Percentiles rank a stretch among this genome's conserved stretches.
These are phyloP conservation scores for Jimgerdemannia flammicorona DNA, from an alignment of 192 early-diverging fungal genomes.

Conservation along the genomic window DNA sequence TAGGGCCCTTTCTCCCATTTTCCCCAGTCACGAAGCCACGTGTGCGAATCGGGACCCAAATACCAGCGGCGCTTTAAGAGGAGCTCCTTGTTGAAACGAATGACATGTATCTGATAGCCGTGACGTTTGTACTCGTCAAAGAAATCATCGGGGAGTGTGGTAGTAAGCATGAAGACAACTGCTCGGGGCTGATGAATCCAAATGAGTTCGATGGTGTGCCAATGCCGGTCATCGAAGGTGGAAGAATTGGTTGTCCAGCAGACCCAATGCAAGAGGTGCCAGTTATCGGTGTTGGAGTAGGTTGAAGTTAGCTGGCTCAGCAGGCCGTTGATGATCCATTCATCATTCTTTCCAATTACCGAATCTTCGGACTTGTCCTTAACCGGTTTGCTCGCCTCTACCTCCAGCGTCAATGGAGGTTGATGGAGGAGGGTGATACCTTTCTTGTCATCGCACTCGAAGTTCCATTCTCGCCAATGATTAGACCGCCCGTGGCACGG, in stretches of 20 bases:
- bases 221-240: constrained; percentile 52
- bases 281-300: constrained; percentile 53
- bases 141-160: constrained; percentile 42
- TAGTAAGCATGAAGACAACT: constrained; percentile 49
- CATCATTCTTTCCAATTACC: constrained; percentile 34
- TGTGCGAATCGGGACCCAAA: constrained; percentile 47
- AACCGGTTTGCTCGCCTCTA: constrained; percentile 11
- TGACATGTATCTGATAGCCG: constrained; percentile 53
- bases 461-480: constrained; percentile 53
- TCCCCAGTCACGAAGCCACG: constrained; percentile 50
- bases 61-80: constrained; percentile 51
- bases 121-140: constrained; percentile 45
- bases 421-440: constrained; percentile 44
- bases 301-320: constrained; percentile 44
- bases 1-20: constrained; percentile 46
- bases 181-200: constrained; percentile 54
- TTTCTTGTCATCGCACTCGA: constrained; percentile 47
- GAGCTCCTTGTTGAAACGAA: constrained; percentile 47
- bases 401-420: constrained; percentile 10
- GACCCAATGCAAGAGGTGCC: constrained; percentile 54
- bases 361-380: constrained; percentile 14
- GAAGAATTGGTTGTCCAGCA: constrained; percentile 52
- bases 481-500: constrained; percentile 44
- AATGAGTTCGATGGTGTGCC: constrained; percentile 50
- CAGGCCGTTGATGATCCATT: constrained; percentile 50